These are phyloP conservation scores for Adansonia rubrostipa DNA, from an alignment of 441 rosid genomes.

Conservation along the genomic window DNA sequence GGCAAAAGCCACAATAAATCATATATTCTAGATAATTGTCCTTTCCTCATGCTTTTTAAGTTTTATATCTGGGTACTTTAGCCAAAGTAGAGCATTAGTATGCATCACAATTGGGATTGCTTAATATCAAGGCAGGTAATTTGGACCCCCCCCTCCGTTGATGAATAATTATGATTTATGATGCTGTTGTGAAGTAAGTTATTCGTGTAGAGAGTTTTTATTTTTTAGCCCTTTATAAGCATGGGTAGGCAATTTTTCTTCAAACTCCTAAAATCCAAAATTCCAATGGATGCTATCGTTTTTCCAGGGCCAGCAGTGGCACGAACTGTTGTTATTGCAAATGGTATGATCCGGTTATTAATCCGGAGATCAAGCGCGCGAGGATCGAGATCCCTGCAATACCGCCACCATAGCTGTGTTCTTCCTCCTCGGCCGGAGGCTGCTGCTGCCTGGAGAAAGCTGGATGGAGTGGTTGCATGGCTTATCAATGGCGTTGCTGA, in stretches of 20 bases:
- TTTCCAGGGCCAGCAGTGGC: neutral
- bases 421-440: no score
- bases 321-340: neutral
- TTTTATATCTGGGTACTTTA: neutral
- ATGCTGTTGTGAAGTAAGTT: neutral
- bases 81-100: neutral
- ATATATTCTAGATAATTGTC: no score
- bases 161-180: neutral
- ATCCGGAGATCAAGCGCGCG: neutral
- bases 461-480: slow-evolving; percentile 27
- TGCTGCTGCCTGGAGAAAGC: slow-evolving; percentile 16
- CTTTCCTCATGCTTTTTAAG: neutral
- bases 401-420: neutral
- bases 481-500: slow-evolving; percentile 35
- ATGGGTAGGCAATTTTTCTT: neutral
- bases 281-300: neutral
- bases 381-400: neutral
- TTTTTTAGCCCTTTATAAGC: neutral
- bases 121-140: neutral
- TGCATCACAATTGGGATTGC: neutral
- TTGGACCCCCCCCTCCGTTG: neutral
- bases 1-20: no score
- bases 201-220: neutral
- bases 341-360: neutral
- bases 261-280: neutral